Evolutionary conservation across 495 filamentous ascomycete genomes (phyloP), one percentile per base, ranked within the genome.

Genomic region (Hyaloscypha variabilis): DNA sequence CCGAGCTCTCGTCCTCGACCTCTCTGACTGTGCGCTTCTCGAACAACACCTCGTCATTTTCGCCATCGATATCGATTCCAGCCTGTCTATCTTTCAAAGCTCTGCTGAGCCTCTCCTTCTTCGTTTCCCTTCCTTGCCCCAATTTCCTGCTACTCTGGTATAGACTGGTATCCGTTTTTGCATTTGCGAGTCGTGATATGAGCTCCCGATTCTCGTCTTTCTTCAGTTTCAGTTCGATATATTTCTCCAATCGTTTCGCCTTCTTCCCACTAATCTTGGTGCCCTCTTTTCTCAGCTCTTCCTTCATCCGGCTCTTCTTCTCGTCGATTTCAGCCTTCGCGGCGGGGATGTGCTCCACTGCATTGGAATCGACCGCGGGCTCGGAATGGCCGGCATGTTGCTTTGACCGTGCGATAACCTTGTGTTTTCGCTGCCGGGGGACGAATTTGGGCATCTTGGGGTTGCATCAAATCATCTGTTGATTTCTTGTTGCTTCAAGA

Each of bases 181-280:
- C 81, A 50, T 83, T 80, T 29, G 91, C 88, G 6, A 99, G 81
- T 73, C 93, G 92, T 74, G 91, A 91, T 57, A 97, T 83, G 23
- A 99, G 78, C 60, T 88, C 90, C 10, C 90, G 77, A 73, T 93
- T 97, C 71, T 98, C 95, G 73, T 99, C 95, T 75, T 97, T 98
- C 73, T 85, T 90, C 8, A 98, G 79, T 82, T 99, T 99, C 58
- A 82, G 95, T 71, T 97, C 94, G 81, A 99, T 96, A 73, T 99
- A 99, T 73, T 97, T 97, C 64, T 97, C 93, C 36, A 99, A 79
- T 46, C 95, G 83, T 78, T 97, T 98, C 61, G 92, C 85, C 79
- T 99, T 99, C 81, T 98, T 96, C 46, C 86, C 82, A 34, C 90
- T 94, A 66, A 97, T 86, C 72, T 91, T 91, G n/a, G 82, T 77